These are phyloP conservation scores for Bonia amplexicaulis DNA, from an alignment of 176 grass and related monocot genomes.

Conservation along the genomic window DNA sequence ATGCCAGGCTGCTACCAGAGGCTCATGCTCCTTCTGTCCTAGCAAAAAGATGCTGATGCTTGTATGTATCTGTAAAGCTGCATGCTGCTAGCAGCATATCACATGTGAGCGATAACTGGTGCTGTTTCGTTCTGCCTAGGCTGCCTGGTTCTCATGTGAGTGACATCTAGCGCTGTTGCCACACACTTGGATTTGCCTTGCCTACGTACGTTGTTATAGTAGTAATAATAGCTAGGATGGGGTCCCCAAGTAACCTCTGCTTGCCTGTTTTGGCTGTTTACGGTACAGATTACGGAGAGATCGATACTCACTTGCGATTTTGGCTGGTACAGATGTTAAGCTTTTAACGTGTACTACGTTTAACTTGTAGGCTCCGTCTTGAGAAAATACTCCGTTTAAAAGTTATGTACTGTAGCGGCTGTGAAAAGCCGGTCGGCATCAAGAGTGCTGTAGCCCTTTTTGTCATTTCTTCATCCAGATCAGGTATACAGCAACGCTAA, in stretches of 20 bases:
- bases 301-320: too few species aligned
- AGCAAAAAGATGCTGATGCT: too few species aligned
- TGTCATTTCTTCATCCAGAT: not conserved
- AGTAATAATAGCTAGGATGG: not conserved
- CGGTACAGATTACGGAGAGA: too few species aligned
- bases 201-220: too few species aligned
- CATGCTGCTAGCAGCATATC: not conserved
- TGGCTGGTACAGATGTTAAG: too few species aligned
- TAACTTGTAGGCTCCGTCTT: too few species aligned
- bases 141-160: slow-evolving; percentile 5
- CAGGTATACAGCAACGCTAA: not conserved
- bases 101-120: not conserved
- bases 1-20: too few species aligned
- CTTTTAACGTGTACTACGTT: too few species aligned
- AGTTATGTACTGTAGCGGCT: too few species aligned
- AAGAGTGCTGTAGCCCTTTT: not conserved
- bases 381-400: too few species aligned
- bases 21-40: not conserved
- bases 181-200: not conserved
- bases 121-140: not conserved
- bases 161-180: not conserved
- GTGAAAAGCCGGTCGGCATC: too few species aligned
- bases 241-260: not conserved
- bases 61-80: not conserved
- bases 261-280: too few species aligned